Base-by-base conservation (phyloP, 257 asterid genomes). In the Ehretia macrophylla region DNA sequence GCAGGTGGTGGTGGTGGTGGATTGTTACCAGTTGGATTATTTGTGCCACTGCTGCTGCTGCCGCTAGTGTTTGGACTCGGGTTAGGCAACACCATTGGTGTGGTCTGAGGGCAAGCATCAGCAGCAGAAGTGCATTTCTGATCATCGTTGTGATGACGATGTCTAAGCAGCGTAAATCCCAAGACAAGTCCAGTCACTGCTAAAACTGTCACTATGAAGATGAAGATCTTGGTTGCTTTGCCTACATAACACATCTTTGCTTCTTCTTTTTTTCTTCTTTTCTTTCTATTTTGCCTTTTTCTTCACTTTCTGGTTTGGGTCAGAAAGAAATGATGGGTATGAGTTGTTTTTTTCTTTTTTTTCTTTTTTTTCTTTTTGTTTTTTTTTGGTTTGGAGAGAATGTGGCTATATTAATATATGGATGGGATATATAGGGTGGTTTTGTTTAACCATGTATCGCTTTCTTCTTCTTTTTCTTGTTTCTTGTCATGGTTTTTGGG, bases 161-260 rank as follows among this genome's bases (percentile, higher is more conserved):
- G 84, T 49, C 65, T 63, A 44, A 82, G 69, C 8, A 86, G 50
- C 32, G 79, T 77, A 17, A 86, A 81, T 55, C 95, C 97, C 55
- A 84, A 53, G 13, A 84, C 62, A 23, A 90, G 78, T 10, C 86
- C 95, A 44, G 84, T 74, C 17, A 90, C 74, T 1, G 74, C 80
- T 12, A 84, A 62, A 23, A 61, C 85, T 0, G 88, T 75, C 58
- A 84, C 77, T 1, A 90, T 81, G 88, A 90, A 84, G 73, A 89
- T 73, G 94, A 89, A 89, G 87, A 89, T 89, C 87, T 89, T 89
- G 59, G 97, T 89, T 14, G 97, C 97, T 70, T 89, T 89, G n/a
- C 97, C 97, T 23, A 89, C 83, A 70, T 82, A 89, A 14, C 94
- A 84, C 84, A 86, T 77, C 68, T 55, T 74, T 55, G n/a, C n/a